These are phyloP conservation scores for Mitragyna speciosa DNA, from an alignment of 257 asterid species.

Conservation along the genomic window DNA sequence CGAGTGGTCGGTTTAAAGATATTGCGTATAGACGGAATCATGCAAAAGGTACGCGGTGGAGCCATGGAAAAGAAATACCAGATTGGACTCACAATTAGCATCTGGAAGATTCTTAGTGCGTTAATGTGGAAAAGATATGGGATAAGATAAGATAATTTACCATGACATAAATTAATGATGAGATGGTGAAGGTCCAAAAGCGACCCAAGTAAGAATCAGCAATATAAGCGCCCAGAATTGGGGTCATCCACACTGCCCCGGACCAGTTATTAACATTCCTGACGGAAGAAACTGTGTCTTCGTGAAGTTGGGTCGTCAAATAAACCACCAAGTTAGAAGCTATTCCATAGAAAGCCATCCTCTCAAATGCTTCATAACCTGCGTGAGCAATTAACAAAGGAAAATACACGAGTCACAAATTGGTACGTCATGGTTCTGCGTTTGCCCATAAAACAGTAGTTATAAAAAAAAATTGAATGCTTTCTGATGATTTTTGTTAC, in stretches of 20 bases:
- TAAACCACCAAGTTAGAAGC: conserved; percentile 87
- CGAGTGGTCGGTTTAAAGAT: conserved; percentile 17
- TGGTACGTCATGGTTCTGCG: background rate
- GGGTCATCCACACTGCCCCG: conserved; percentile 89
- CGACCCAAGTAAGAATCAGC: conserved; percentile 89
- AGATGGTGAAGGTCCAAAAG: conserved; percentile 85
- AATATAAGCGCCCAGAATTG: conserved; percentile 77
- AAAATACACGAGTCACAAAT: background rate
- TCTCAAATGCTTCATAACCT: conserved; percentile 87
- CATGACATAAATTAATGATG: conserved; percentile 74
- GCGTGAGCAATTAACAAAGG: background rate
- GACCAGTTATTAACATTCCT: conserved; percentile 90
- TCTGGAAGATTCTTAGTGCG: conserved; percentile 7
- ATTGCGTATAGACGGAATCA: conserved; percentile 15
- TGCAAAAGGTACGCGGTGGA: conserved; percentile 2
- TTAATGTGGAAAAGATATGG: background rate
- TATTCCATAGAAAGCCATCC: conserved; percentile 92
- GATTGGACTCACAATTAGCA: background rate
- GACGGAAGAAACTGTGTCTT: conserved; percentile 75
- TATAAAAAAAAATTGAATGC: background rate
- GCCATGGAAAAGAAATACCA: background rate
- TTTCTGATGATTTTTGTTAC: background rate
- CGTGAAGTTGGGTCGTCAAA: conserved; percentile 79
- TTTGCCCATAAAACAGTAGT: background rate
- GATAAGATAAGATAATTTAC: conserved; percentile 31